Conservation (phyloP, 805 yeast species). For the Groenewaldozyma tartarivorans region DNA sequence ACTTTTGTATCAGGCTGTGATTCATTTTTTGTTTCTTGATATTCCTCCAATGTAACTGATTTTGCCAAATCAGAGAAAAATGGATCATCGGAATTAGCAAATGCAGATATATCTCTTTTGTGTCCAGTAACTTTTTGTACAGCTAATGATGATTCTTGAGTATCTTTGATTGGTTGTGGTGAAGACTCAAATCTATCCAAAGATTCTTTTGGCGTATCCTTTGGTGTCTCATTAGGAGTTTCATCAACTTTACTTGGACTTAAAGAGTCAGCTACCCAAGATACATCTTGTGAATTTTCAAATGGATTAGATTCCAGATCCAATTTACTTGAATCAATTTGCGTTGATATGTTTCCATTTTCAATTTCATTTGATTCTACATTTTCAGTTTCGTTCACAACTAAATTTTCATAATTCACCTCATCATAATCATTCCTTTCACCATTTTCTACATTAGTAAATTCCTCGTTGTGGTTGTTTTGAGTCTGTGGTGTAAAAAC, state of each 20-base stretch:
- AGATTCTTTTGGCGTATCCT: neutral
- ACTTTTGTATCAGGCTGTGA: neutral
- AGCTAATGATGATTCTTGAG: neutral
- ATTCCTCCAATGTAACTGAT: neutral
- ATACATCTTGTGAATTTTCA: neutral
- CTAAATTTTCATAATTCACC: too few relatives aligned
- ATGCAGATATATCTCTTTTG: constrained; percentile 6
- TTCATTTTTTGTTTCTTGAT: neutral
- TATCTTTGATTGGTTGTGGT: neutral
- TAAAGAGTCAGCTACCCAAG: neutral
- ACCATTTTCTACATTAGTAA: too few relatives aligned
- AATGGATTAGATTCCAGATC: constrained; percentile 6
- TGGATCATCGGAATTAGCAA: constrained; percentile 9
- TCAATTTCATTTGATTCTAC: too few relatives aligned
- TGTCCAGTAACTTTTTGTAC: too few relatives aligned
- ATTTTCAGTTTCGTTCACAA: too few relatives aligned
- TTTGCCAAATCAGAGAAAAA: constrained; percentile 7
- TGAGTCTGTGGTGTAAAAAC: too few relatives aligned
- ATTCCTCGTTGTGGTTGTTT: too few relatives aligned
- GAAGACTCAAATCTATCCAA: neutral
- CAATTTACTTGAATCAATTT: too few relatives aligned
- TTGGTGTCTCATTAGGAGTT: neutral
- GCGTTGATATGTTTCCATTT: too few relatives aligned
- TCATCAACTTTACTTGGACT: neutral
- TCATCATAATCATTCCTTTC: too few relatives aligned